Evolutionary conservation across 129 eudicot genomes (phyloP).

Genomic region (Rutidosis leptorrhynchoides): DNA sequence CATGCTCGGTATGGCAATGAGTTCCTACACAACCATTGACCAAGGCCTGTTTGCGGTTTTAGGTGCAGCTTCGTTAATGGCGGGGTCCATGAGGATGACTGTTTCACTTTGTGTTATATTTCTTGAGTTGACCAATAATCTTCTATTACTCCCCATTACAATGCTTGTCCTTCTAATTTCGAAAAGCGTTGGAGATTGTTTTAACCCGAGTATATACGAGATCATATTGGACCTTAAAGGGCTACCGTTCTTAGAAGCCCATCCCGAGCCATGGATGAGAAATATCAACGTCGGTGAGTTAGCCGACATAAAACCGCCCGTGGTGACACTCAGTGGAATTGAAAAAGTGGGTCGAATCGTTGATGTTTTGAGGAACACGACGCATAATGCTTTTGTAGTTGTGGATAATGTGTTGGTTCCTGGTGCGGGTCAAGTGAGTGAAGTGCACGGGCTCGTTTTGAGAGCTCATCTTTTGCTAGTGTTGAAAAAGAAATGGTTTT

Average conservation of each 20-base stretch:
- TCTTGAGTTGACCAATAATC: slow-evolving; percentile 92
- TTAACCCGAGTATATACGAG: slow-evolving; percentile 90
- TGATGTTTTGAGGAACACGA: slow-evolving; percentile 79
- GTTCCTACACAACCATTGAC: slow-evolving; percentile 73
- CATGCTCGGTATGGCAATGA: slow-evolving; percentile 81
- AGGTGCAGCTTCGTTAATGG: slow-evolving; percentile 96
- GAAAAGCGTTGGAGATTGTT: slow-evolving; percentile 91
- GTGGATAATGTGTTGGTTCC: slow-evolving; percentile 51
- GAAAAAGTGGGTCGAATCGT: slow-evolving; percentile 83
- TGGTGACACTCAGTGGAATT: slow-evolving; percentile 66
- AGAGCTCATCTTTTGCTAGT: slow-evolving; percentile 78
- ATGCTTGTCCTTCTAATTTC: slow-evolving; percentile 90
- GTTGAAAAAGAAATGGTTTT: slow-evolving; percentile 87
- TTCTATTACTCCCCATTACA: slow-evolving; percentile 77
- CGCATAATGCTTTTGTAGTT: slow-evolving; percentile 88
- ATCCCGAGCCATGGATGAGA: slow-evolving; percentile 98
- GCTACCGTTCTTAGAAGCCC: slow-evolving; percentile 83
- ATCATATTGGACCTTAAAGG: slow-evolving; percentile 93
- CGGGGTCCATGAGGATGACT: slow-evolving; percentile 98
- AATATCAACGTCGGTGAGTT: slow-evolving; percentile 83
- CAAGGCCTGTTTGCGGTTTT: slow-evolving; percentile 87
- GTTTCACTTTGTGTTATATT: slow-evolving; percentile 94
- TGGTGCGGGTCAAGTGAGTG: slow-evolving; percentile 37
- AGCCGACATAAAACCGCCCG: slow-evolving; percentile 71
- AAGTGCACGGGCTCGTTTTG: slow-evolving; percentile 72